These are phyloP conservation scores for Ophiognomonia clavigignenti-juglandacearum DNA, from an alignment of 2,329 filamentous ascomycete species.

Conservation along the genomic window DNA sequence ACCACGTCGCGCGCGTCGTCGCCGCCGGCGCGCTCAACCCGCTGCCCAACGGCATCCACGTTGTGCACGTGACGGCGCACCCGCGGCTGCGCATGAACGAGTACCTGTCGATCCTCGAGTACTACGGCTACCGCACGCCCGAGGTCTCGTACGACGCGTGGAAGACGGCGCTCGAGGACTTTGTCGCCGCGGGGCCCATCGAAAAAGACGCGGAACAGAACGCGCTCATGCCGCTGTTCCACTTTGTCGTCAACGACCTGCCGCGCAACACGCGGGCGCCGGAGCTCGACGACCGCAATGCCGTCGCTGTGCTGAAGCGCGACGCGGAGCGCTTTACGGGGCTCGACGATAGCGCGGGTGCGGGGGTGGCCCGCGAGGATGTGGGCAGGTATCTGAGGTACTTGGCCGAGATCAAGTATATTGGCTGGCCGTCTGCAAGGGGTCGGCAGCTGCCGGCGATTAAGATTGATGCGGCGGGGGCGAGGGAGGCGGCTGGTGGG, in stretches of 20 bases:
- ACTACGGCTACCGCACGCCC: constrained; percentile 68
- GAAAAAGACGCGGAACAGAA: constrained; percentile 60
- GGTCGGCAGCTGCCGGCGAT: constrained; percentile 29
- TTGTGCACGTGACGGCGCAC: constrained; percentile 75
- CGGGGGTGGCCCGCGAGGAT: constrained; percentile 54
- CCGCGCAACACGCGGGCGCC: constrained; percentile 65
- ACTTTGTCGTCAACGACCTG: constrained; percentile 68
- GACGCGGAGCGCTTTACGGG: constrained; percentile 57
- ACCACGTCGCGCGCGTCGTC: constrained; percentile 76
- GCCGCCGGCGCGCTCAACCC: constrained; percentile 68
- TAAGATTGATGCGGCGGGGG: constrained; percentile 22
- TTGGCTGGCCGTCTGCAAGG: constrained; percentile 39
- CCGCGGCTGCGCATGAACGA: constrained; percentile 74
- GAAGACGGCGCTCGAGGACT: constrained; percentile 62
- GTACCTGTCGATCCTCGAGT: constrained; percentile 65
- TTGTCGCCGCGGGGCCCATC: constrained; percentile 53
- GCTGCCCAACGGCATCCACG: constrained; percentile 42
- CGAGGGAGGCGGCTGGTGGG: constrained; percentile 20
- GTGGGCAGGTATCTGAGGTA: constrained; percentile 62
- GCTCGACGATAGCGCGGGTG: constrained; percentile 33
- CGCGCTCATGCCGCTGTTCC: constrained; percentile 70
- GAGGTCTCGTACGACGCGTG: constrained; percentile 65
- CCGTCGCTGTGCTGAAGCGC: constrained; percentile 56
- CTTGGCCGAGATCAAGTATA: constrained; percentile 58
- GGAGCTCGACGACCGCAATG: constrained; percentile 69